phyloP scores from a whole-genome alignment of 2,329 filamentous ascomycete genomes.

The Zymoseptoria crescenta region DNA sequence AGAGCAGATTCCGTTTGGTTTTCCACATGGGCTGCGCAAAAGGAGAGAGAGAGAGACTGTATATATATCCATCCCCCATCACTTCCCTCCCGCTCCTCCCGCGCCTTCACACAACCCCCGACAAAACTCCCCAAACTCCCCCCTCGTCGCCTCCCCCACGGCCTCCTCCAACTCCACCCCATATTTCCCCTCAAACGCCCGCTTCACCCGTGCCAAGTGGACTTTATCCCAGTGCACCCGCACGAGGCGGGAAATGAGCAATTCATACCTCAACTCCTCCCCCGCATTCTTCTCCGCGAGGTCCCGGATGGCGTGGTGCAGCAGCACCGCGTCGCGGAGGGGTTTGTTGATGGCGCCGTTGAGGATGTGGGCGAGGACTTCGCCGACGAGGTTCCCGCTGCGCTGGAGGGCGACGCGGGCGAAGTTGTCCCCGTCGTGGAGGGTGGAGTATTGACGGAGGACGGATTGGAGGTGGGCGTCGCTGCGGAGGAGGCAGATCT shows the following conservation, averaged over 20 bases:
- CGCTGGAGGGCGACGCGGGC: conserved; percentile 79
- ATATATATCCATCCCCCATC: too few relatives aligned
- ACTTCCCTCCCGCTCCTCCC: background rate
- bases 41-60: too few relatives aligned
- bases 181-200: conserved; percentile 73
- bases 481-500: conserved; percentile 71
- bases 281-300: conserved; percentile 32
- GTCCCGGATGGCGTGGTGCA: conserved; percentile 76
- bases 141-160: conserved; percentile 66
- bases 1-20: too few relatives aligned
- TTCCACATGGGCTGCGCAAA: too few relatives aligned
- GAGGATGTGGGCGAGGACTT: conserved; percentile 87
- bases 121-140: conserved; percentile 48
- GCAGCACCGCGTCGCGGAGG: conserved; percentile 80
- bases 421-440: conserved; percentile 73
- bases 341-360: conserved; percentile 96
- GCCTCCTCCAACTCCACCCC: conserved; percentile 65
- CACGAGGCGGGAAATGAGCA: conserved; percentile 80
- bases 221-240: conserved; percentile 85
- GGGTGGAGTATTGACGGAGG: conserved; percentile 64
- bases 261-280: conserved; percentile 61
- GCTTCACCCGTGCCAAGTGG: conserved; percentile 73
- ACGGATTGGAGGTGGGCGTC: conserved; percentile 77
- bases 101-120: conserved; percentile 22
- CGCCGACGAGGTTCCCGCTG: conserved; percentile 86